Base-by-base conservation (phyloP, 176 grass and related monocot species). In the Elaeis guineensis region DNA sequence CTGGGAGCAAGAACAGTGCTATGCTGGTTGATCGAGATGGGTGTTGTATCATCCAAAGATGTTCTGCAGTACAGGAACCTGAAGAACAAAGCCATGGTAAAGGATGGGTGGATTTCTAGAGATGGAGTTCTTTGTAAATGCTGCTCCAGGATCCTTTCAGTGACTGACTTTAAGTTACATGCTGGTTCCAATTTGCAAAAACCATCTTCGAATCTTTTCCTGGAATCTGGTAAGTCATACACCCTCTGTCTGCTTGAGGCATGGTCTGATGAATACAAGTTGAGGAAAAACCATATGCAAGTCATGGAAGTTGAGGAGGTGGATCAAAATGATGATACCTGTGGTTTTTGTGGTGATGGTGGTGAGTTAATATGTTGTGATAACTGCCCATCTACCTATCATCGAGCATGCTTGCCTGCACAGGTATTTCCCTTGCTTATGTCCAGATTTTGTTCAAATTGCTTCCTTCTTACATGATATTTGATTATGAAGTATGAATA, bases 351-450 rank as follows among this genome's bases (percentile, higher is more conserved):
- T 79, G 87, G 88, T 64, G 93, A 98, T 81, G 93, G 93, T 21
- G 93, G 93, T 28, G 87, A 98, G 70, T 84, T 98, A 67, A 78
- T 98, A 74, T 98, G 93, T 72, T 98, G 93, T 74, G 93, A 98
- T 72, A 98, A 71, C 62, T 98, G 93, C 63, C 93, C 93, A 57
- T 91, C 87, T 56, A 98, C 93, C 29, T 98, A 98, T 61, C 93
- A 98, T 74, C 73, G 79, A 83, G 17, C 78, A 75, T 98, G 93
- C 67, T 85, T 98, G 79, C 75, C 79, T 63, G 49, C 59, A 29
- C 82, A 92, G 93, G 93, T 98, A 86, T 63, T 57, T 57, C 1
- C 22, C 14, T 75, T 76, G 54, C 54, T 67, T 70, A 48, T 50
- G 5, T 49, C 35, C 63, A 54, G 8, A n/a, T 53, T 49, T 44